phyloP scores from a whole-genome alignment of 441 rosid species.

The Corymbia calophylla region DNA sequence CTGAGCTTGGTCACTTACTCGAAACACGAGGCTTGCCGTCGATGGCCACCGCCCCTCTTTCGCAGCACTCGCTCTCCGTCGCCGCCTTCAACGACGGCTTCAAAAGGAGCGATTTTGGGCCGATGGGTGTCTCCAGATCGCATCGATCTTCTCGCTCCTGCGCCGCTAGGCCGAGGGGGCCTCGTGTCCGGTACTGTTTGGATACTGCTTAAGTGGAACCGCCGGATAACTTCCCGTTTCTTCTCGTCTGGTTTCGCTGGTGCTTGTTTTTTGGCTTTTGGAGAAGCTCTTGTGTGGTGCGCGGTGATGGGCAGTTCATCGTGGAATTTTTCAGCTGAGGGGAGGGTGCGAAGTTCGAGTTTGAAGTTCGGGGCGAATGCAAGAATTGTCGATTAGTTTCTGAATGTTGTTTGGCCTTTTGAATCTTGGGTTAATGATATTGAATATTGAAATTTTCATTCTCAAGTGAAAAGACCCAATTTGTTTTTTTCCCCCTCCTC shows the following conservation, averaged over 20 bases:
- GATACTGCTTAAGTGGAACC: background rate
- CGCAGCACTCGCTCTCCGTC: background rate
- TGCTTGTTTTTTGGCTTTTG: background rate
- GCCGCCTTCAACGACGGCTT: conserved; percentile 11
- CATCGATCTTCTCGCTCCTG: background rate
- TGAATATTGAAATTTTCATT: background rate
- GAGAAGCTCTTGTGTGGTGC: background rate
- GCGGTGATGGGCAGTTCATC: background rate
- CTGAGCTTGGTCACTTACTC: background rate
- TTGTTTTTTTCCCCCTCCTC: background rate
- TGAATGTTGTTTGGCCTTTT: background rate
- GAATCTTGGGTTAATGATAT: background rate
- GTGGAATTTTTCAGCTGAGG: background rate
- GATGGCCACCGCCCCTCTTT: background rate
- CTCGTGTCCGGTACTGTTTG: conserved; percentile 24
- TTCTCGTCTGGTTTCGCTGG: background rate
- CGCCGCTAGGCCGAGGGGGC: conserved; percentile 14
- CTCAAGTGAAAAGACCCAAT: conserved; percentile 1
- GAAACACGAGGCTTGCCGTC: background rate
- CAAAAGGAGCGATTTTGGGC: conserved; percentile 16
- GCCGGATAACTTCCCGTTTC: background rate
- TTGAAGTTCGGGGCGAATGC: background rate
- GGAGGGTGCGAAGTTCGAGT: background rate
- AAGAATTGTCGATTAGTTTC: background rate
- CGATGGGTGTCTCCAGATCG: conserved; percentile 18